Evolutionary conservation across 176 grass and related monocot species (phyloP).

Genomic region (Poa annua): DNA sequence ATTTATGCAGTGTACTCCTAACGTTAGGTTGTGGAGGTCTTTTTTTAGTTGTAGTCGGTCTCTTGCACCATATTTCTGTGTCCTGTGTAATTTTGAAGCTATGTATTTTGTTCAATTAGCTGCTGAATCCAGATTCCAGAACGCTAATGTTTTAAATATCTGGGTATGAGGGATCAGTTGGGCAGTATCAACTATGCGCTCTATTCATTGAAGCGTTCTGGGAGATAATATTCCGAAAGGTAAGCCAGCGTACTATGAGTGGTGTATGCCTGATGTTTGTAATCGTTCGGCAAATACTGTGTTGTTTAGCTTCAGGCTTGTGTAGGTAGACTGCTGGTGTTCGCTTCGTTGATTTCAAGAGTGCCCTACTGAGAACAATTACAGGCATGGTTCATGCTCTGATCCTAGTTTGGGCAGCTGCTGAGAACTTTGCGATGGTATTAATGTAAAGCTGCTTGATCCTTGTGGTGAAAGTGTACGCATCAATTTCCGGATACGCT

Average conservation of each 20-base stretch:
- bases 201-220: background rate
- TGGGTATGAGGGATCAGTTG: background rate
- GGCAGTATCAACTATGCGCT: background rate
- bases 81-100: background rate
- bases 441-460: no score
- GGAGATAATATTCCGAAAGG: background rate
- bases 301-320: background rate
- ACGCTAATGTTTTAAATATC: background rate
- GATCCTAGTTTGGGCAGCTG: no score
- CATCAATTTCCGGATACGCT: background rate
- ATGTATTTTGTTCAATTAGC: background rate
- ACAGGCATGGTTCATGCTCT: no score
- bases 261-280: background rate
- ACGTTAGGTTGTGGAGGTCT: slow-evolving; percentile 27
- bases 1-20: slow-evolving; percentile 20
- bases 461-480: no score
- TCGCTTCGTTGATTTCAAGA: background rate
- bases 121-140: background rate
- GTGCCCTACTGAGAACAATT: background rate
- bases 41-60: background rate
- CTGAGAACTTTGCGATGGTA: no score
- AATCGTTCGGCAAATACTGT: background rate
- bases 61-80: background rate
- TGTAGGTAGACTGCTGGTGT: background rate
- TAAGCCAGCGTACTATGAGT: background rate